Evolutionary conservation across 768 basidiomycete genomes (phyloP).

Genomic region (Boletus vermiculosoides): DNA sequence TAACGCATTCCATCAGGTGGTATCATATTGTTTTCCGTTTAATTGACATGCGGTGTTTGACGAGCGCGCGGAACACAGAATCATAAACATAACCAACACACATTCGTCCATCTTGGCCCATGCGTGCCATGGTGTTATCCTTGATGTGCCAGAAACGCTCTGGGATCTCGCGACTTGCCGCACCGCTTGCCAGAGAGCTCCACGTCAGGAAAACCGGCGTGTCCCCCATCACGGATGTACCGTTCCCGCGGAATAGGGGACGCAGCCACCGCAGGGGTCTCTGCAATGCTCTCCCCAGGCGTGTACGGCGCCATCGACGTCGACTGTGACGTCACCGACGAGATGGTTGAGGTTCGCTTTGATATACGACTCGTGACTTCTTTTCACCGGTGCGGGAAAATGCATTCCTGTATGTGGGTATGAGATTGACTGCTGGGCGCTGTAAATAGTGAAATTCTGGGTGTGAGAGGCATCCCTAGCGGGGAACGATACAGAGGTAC

Average conservation of each 20-base stretch:
- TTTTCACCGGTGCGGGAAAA: conserved; percentile 18
- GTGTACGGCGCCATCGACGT: conserved; percentile 44
- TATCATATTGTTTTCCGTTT: neutral
- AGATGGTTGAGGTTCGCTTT: conserved; percentile 36
- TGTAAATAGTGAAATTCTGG: conserved; percentile 26
- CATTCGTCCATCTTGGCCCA: neutral
- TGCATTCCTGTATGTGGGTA: conserved; percentile 32
- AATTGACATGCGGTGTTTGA: neutral
- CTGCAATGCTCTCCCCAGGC: conserved; percentile 34
- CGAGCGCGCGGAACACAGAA: neutral
- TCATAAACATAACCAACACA: neutral
- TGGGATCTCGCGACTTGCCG: conserved; percentile 38
- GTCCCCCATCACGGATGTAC: conserved; percentile 29
- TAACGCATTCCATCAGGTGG: neutral
- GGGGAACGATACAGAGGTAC: conserved; percentile 53
- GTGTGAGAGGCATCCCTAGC: conserved; percentile 18
- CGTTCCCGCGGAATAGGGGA: conserved; percentile 32
- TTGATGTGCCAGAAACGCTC: conserved; percentile 39
- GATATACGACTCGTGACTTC: conserved; percentile 23
- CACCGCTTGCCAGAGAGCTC: conserved; percentile 35
- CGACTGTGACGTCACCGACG: conserved; percentile 46
- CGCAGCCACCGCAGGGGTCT: conserved; percentile 19
- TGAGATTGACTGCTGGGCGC: conserved; percentile 25
- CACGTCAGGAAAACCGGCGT: conserved; percentile 36
- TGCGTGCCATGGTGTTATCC: neutral